phyloP scores from a whole-genome alignment of 768 basidiomycete genomes.

The Trametes cingulata region DNA sequence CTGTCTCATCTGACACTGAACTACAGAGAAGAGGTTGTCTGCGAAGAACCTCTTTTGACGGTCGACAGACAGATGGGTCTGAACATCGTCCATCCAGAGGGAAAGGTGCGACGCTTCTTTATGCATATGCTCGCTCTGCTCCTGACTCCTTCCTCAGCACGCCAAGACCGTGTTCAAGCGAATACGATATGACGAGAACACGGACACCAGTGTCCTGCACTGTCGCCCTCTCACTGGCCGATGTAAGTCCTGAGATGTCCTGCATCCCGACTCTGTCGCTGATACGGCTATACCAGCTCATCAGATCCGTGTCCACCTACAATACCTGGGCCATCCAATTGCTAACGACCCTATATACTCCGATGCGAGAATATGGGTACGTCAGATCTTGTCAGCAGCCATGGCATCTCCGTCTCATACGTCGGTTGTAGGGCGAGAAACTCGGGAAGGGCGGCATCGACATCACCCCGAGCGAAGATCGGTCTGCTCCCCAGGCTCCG shows the following conservation, averaged over 20 bases:
- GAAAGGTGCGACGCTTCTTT: constrained; percentile 60
- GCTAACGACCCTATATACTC: constrained; percentile 96
- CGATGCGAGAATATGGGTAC: constrained; percentile 73
- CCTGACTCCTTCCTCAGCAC: constrained; percentile 43
- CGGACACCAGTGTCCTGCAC: constrained; percentile 83
- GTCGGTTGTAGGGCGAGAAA: constrained; percentile 57
- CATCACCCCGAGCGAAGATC: constrained; percentile 63
- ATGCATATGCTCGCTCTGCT: neutral
- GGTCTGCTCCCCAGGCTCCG: constrained; percentile 60
- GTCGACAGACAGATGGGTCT: constrained; percentile 97
- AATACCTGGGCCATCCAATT: constrained; percentile 91
- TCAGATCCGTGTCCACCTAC: constrained; percentile 95
- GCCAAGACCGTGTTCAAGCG: constrained; percentile 89
- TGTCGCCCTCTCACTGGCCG: constrained; percentile 92
- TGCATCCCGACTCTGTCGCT: neutral
- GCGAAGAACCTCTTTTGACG: constrained; percentile 85
- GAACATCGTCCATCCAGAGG: constrained; percentile 93
- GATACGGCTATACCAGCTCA: constrained; percentile 61
- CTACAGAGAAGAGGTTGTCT: constrained; percentile 71
- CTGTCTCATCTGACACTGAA: neutral
- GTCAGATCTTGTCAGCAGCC: constrained; percentile 19
- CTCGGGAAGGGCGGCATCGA: constrained; percentile 84
- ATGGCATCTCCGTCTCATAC: neutral
- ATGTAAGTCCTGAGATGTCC: constrained; percentile 53
- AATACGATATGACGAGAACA: constrained; percentile 75